Conservation (phyloP, 2,329 filamentous ascomycete species). For the Leptographium procerum region DNA sequence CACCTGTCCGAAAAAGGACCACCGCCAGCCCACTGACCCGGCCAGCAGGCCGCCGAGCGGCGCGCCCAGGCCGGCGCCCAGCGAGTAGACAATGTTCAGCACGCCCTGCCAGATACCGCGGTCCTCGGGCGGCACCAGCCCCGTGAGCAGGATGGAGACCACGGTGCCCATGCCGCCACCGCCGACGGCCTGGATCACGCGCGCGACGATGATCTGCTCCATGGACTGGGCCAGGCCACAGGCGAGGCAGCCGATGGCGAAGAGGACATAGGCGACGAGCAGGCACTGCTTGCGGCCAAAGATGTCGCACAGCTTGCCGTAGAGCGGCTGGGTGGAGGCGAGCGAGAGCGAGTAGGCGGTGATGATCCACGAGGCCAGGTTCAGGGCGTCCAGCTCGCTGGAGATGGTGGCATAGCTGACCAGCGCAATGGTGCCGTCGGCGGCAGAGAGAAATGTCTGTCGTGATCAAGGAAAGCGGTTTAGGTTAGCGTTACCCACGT, state of each 20-base stretch:
- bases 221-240: constrained; percentile 42
- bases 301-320: constrained; percentile 33
- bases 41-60: not conserved
- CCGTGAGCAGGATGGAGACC: constrained; percentile 56
- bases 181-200: constrained; percentile 47
- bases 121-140: constrained; percentile 58
- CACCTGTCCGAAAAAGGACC: constrained; percentile 1
- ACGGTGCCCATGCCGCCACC: constrained; percentile 65
- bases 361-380: constrained; percentile 68
- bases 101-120: constrained; percentile 63
- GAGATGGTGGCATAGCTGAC: constrained; percentile 71
- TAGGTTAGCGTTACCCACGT: not conserved
- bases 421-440: constrained; percentile 68
- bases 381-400: constrained; percentile 62
- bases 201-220: constrained; percentile 10
- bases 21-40: not conserved
- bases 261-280: constrained; percentile 40
- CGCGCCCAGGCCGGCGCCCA: constrained; percentile 52
- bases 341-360: constrained; percentile 56
- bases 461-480: not conserved
- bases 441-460: constrained; percentile 59
- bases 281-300: constrained; percentile 58
- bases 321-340: constrained; percentile 64
- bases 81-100: constrained; percentile 60
- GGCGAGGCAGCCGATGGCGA: constrained; percentile 30